Evolutionary conservation across 1,139 yeast species (phyloP), one percentile per base, ranked within the genome.

Genomic region (Kodamaea derodonti): DNA sequence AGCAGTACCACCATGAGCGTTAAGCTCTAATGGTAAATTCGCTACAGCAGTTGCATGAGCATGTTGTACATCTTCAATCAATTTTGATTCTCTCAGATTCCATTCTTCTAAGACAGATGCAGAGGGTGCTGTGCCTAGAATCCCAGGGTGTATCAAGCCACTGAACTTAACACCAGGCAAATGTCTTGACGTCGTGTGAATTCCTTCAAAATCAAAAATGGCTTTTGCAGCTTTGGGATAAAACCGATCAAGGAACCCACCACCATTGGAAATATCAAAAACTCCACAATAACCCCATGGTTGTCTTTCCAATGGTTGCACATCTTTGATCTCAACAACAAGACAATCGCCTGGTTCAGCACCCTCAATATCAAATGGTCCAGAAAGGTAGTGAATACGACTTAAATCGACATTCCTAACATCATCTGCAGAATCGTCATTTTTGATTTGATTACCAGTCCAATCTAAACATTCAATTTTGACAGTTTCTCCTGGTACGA

Each of bases 271-370:
- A 42, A 61, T 67, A 37, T 67, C 68, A 44, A 72, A 72, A 2
- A 70, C 51, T 11, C 75, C 76, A 43, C 69, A 62, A 46, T 71
- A 71, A 2, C 77, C 77, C 77, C 77, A 71, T 5, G 76, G 75
- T 39, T 64, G 74, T 44, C 71, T 57, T 35, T 69, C 74, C 31
- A 71, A 51, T 2, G 77, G 77, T 46, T 72, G 77, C 14, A 71
- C 72, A 41, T 71, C 77, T 45, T 66, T 67, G 32, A 71, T 70
- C 41, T 70, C 72, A 18, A 71, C 72, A 33, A 66, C 66, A 24
- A 71, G 48, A n/a, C 62, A 62, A 47, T 71, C 77, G 3, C 77
- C 77, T 7, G 70, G 66, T 40, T 66, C 60, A 13, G 73, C 68
- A 3, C 64, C 73, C 37, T 60, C 62, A 32, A 71, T 57, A 16